Evolutionary conservation across 1,284 basidiomycete genomes (phyloP).

Genomic region (Puccinia coronata): DNA sequence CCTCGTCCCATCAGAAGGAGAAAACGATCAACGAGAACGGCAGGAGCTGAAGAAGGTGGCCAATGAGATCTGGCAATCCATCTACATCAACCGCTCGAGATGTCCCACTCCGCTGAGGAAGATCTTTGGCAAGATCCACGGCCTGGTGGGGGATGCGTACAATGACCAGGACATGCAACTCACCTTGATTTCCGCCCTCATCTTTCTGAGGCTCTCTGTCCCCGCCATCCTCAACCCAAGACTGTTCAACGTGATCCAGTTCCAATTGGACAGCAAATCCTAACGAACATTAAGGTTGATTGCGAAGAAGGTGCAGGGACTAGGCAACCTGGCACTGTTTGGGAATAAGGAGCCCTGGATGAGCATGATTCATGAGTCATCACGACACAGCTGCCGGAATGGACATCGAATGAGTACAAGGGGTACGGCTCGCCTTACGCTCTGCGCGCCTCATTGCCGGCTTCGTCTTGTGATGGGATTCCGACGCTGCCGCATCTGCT

Average conservation of each 20-base stretch:
- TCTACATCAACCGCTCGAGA: constrained; percentile 41
- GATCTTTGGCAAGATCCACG: constrained; percentile 38
- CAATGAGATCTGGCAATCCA: constrained; percentile 43
- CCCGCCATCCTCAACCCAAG: constrained; percentile 34
- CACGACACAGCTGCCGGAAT: constrained; percentile 66
- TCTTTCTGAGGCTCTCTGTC: constrained; percentile 53
- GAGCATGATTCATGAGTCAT: constrained; percentile 57
- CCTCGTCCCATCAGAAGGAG: constrained; percentile 17
- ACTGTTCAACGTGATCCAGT: constrained; percentile 63
- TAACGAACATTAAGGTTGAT: constrained; percentile 78
- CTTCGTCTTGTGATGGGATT: constrained; percentile 54
- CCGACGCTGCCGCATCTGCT: constrained; percentile 55
- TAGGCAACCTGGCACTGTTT: constrained; percentile 70
- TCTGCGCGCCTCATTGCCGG: constrained; percentile 52
- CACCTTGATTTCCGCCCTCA: constrained; percentile 41
- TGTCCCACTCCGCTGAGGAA: constrained; percentile 38
- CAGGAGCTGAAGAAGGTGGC: constrained; percentile 17
- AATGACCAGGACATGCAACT: constrained; percentile 42
- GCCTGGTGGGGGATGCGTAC: constrained; percentile 23
- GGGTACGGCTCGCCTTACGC: constrained; percentile 53
- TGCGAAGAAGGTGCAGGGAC: constrained; percentile 74
- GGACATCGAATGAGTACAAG: constrained; percentile 54
- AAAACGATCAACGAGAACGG: constrained; percentile 27
- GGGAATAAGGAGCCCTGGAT: constrained; percentile 58
- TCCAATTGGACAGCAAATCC: constrained; percentile 64